Percentiles rank a stretch among this genome's conserved stretches.
Conservation (phyloP, 208 protist species). For the Trypanosoma boissoni region DNA sequence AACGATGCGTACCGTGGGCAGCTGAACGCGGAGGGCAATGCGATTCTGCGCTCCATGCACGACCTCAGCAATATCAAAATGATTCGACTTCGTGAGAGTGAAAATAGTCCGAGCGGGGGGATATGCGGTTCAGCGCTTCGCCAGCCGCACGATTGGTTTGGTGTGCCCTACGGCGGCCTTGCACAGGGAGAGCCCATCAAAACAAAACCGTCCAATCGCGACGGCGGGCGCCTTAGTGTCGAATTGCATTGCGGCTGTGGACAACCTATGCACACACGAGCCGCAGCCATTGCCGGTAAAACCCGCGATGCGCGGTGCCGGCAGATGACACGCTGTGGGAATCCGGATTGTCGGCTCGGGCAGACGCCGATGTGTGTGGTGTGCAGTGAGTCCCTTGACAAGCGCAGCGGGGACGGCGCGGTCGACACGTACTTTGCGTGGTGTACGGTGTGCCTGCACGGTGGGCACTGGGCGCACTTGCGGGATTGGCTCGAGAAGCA, state of each 20-base stretch:
- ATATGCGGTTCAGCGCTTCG: constrained; percentile 1
- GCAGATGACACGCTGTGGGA: constrained; percentile 45
- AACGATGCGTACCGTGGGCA: constrained; percentile 57
- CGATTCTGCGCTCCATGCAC: constrained; percentile 56
- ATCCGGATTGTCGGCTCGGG: constrained; percentile 52
- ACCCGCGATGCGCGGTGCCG: constrained; percentile 11
- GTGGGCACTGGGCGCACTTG: constrained; percentile 79
- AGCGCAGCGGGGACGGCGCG: constrained; percentile 34
- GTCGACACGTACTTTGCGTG: constrained; percentile 69
- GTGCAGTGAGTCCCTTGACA: constrained; percentile 69
- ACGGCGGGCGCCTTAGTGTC: constrained; percentile 17
- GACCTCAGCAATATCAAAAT: constrained; percentile 56
- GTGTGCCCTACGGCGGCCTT: constrained; percentile 4
- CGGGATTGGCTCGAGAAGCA: constrained; percentile 87
- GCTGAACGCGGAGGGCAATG: constrained; percentile 51
- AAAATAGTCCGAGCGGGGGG: too few species aligned
- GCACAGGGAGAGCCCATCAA: constrained; percentile 1
- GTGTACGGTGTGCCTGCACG: constrained; percentile 88
- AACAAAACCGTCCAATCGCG: background rate
- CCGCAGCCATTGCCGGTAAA: constrained; percentile 8
- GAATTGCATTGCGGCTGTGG: constrained; percentile 79
- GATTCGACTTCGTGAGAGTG: constrained; percentile 24
- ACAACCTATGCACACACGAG: constrained; percentile 55
- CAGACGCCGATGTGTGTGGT: constrained; percentile 79
- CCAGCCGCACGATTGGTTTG: constrained; percentile 8